phyloP scores from a whole-genome alignment of 2,329 filamentous ascomycete species.

The Cytospora paraplurivora region DNA sequence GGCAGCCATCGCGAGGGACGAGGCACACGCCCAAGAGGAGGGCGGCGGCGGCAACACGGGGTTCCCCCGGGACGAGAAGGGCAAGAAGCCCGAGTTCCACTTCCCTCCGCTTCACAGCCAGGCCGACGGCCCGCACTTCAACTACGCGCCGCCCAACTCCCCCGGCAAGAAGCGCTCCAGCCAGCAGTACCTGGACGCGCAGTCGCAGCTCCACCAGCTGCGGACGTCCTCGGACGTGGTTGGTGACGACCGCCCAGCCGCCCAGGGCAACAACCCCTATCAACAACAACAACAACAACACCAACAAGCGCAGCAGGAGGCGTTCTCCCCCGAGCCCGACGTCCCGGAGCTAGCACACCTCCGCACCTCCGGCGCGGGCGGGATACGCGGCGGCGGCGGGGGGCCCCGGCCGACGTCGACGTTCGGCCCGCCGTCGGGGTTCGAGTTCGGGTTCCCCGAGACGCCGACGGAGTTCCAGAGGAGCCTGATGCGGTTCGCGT shows the following conservation, averaged over 20 bases:
- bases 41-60: conserved; percentile 32
- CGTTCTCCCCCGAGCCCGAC: conserved; percentile 32
- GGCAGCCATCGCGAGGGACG: background rate
- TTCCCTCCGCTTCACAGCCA: conserved; percentile 57
- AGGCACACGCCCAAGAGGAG: too few relatives aligned
- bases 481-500: conserved; percentile 87
- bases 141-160: conserved; percentile 54
- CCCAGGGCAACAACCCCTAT: conserved; percentile 24
- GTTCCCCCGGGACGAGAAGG: conserved; percentile 38
- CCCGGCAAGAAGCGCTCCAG: conserved; percentile 42
- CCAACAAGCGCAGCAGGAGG: conserved; percentile 24
- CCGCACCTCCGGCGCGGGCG: conserved; percentile 49
- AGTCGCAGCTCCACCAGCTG: background rate
- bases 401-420: conserved; percentile 54
- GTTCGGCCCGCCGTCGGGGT: conserved; percentile 63
- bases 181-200: conserved; percentile 34
- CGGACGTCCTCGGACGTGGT: too few relatives aligned
- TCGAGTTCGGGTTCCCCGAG: conserved; percentile 79
- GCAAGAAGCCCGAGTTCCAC: conserved; percentile 52
- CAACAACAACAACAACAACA: conserved; percentile 27
- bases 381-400: conserved; percentile 29
- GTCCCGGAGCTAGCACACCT: conserved; percentile 60
- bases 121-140: conserved; percentile 58
- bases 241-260: too few relatives aligned
- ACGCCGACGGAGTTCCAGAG: conserved; percentile 88